Evolutionary conservation across 2,329 filamentous ascomycete genomes (phyloP), one percentile per base, ranked within the genome.

Genomic region (Sporothrix pseudoabietina): DNA sequence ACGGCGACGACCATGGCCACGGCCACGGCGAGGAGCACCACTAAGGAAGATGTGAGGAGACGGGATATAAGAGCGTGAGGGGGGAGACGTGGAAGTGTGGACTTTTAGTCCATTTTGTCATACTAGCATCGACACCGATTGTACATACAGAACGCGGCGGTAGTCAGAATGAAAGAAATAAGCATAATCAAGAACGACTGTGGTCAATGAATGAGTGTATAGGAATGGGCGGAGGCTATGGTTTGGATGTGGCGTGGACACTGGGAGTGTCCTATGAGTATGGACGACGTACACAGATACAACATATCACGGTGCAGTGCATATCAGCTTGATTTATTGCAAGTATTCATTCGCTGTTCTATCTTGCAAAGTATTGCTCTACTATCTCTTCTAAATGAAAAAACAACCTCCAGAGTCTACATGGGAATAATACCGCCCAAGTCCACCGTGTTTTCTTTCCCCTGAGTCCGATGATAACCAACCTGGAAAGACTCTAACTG

Each of bases 11-110:
- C 76, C 88, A 90, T 79, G 84, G 44, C 44, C 44, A 49, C 6
- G 85, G 83, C 75, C 85, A 88, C 73, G 85, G 79, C 70, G 85
- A 88, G 73, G 85, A 79, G 73, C 88, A 90, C 80, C 89, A 91
- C 81, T 90, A 83, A 49, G 44, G 44, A 9, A 44, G 41, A 44
- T 49, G 14, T 12, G 44, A 16, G 14, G 14, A 0, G 72, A 75
- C 7, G n/a, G 7, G 61, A 16, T 12, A 35, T 44, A 30, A 63
- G 19, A 54, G 30, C 35, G 47, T 4, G 54, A 35, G 10, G 41
- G 47, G 54, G 35, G 54, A 22, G 66, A 30, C 3, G 41, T 6
- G 47, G n/a, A 26, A 16, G 44, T 22, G 9, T 12, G 26, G 70
- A 32, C 57, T 14, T 44, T 16, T 22, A 44, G n/a, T 68, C 44